Evolutionary conservation across 129 eudicot species (phyloP).

Genomic region (Artemisia argyi): DNA sequence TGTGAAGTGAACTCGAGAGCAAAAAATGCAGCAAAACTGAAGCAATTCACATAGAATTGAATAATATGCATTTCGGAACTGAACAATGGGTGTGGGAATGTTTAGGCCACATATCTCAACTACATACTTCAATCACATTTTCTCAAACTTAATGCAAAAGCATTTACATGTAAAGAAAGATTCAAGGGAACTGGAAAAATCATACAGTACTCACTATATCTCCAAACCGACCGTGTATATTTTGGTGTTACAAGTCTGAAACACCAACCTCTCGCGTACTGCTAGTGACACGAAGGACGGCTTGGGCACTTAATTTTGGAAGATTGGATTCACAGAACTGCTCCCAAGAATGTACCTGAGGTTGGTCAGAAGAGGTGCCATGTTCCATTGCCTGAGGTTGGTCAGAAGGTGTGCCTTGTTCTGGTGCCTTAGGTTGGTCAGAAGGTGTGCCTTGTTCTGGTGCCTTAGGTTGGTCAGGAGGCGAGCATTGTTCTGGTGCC

Average conservation of each 20-base stretch:
- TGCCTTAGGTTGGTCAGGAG: neutral
- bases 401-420: slow-evolving; percentile 22
- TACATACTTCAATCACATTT: slow-evolving; percentile 42
- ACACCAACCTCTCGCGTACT: slow-evolving; percentile 47
- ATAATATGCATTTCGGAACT: slow-evolving; percentile 21
- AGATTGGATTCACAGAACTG: slow-evolving; percentile 75
- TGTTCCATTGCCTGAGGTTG: slow-evolving; percentile 11
- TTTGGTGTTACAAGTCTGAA: slow-evolving; percentile 47
- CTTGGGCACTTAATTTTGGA: slow-evolving; percentile 75
- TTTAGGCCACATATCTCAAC: slow-evolving; percentile 35
- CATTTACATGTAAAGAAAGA: slow-evolving; percentile 62
- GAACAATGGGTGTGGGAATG: slow-evolving; percentile 32
- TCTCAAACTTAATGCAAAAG: slow-evolving; percentile 45
- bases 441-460: slow-evolving; percentile 22
- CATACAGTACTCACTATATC: slow-evolving; percentile 27
- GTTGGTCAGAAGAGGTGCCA: slow-evolving; percentile 41
- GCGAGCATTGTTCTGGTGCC: slow-evolving; percentile 17
- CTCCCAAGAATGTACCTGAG: slow-evolving; percentile 59
- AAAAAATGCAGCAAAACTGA: slow-evolving; percentile 1
- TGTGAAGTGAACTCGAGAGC: neutral
- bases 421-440: neutral
- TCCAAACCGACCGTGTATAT: slow-evolving; percentile 8
- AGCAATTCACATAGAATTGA: slow-evolving; percentile 15
- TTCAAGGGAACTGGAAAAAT: slow-evolving; percentile 9
- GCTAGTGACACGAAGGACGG: slow-evolving; percentile 78